Conservation (phyloP, 2,329 filamentous ascomycete species). For the Dryadomyces quercivorus region DNA sequence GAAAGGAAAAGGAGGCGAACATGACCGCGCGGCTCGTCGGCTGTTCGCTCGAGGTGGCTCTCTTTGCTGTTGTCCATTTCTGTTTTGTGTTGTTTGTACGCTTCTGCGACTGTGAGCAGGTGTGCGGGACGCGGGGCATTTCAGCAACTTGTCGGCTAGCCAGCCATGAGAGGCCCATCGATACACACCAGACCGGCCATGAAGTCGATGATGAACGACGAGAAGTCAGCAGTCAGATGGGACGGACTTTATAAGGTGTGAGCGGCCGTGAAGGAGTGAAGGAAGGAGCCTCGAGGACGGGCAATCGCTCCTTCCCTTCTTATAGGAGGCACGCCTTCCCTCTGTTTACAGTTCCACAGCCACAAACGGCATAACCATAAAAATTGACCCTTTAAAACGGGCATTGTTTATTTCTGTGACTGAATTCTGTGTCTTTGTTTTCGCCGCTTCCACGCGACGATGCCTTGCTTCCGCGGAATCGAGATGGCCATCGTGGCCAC, state of each 20-base stretch:
- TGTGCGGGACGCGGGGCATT: background rate
- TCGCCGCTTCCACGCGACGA: conserved; percentile 13
- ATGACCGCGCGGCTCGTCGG: conserved; percentile 56
- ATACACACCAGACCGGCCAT: too few species aligned
- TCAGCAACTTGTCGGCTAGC: background rate
- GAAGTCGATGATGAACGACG: too few species aligned
- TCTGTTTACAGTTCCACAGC: background rate
- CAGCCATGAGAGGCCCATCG: too few species aligned
- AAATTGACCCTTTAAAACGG: too few species aligned
- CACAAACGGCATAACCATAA: background rate
- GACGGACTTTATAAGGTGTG: background rate
- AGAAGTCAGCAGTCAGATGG: too few species aligned
- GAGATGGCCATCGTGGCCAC: conserved; percentile 28
- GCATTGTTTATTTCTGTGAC: background rate
- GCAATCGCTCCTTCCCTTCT: background rate
- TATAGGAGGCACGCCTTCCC: background rate
- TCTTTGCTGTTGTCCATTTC: conserved; percentile 15
- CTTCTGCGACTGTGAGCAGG: background rate
- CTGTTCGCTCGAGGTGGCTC: conserved; percentile 60
- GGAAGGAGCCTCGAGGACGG: background rate
- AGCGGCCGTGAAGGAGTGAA: background rate
- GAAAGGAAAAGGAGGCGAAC: conserved; percentile 19
- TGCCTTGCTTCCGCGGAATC: conserved; percentile 38
- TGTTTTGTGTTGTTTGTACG: too few species aligned
- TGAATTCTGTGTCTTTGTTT: background rate